Conservation (phyloP, 2,329 filamentous ascomycete species). For the Colletotrichum orbiculare region DNA sequence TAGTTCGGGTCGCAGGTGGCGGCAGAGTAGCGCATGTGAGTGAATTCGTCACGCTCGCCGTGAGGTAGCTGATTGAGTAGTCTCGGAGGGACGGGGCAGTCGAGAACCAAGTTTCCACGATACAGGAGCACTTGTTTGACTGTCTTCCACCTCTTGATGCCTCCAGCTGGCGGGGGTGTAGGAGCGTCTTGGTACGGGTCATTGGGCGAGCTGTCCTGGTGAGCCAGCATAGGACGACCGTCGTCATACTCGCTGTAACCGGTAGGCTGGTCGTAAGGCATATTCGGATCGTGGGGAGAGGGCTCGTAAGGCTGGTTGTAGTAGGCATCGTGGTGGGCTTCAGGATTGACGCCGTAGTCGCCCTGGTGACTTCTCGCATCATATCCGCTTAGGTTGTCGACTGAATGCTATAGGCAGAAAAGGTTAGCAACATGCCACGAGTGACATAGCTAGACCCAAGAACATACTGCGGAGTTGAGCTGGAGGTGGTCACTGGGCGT, state of each 20-base stretch:
- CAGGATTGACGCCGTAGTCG: slow-evolving; percentile 82
- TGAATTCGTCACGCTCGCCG: slow-evolving; percentile 91
- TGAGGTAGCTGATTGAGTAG: slow-evolving; percentile 90
- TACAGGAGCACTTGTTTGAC: slow-evolving; percentile 99
- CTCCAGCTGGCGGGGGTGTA: slow-evolving; percentile 59
- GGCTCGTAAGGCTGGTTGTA: slow-evolving; percentile 86
- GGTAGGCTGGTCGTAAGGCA: slow-evolving; percentile 56
- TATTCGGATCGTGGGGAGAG: slow-evolving; percentile 67
- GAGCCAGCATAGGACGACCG: slow-evolving; percentile 78
- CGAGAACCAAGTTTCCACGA: slow-evolving; percentile 94
- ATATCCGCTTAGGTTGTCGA: slow-evolving; percentile 56
- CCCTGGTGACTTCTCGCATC: slow-evolving; percentile 61
- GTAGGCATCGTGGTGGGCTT: slow-evolving; percentile 89
- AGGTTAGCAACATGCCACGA: background rate
- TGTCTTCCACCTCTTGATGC: slow-evolving; percentile 93
- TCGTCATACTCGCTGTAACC: slow-evolving; percentile 70
- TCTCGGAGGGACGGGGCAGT: slow-evolving; percentile 92
- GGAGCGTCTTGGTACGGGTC: slow-evolving; percentile 60
- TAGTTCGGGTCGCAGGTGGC: slow-evolving; percentile 93
- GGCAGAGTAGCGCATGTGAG: slow-evolving; percentile 92
- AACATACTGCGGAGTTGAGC: slow-evolving; percentile 84
- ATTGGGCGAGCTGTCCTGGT: slow-evolving; percentile 62
- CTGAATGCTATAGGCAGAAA: slow-evolving; percentile 57
- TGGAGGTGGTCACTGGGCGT: slow-evolving; percentile 81
- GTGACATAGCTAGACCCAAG: no score